Percentiles rank a stretch among this genome's conserved stretches.
Conservation (phyloP, 1,284 basidiomycete species). For the Malassezia cuniculi region DNA sequence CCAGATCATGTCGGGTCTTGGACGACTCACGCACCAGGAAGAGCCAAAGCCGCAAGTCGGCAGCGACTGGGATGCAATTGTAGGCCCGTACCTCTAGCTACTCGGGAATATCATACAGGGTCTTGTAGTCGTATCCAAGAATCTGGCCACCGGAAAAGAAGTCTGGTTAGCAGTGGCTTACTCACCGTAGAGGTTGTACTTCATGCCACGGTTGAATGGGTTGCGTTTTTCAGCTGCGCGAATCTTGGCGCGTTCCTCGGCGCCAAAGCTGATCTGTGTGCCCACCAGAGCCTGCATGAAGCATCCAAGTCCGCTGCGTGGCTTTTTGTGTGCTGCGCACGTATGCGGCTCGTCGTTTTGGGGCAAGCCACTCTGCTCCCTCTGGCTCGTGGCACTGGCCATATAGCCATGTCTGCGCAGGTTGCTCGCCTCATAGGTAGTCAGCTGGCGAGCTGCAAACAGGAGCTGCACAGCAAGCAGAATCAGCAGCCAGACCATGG, state of each 20-base stretch:
- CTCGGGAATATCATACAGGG: conserved; percentile 63
- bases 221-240: conserved; percentile 48
- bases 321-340: too few relatives aligned
- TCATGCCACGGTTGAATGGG: conserved; percentile 76
- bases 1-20: conserved; percentile 5
- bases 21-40: background rate
- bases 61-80: background rate
- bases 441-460: conserved; percentile 88
- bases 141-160: conserved; percentile 81
- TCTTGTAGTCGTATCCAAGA: conserved; percentile 75
- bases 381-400: too few relatives aligned
- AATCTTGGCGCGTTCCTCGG: too few relatives aligned
- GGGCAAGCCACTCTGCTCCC: too few relatives aligned
- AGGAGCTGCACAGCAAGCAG: conserved; percentile 73
- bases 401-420: conserved; percentile 89
- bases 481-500: conserved; percentile 81
- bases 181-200: conserved; percentile 58
- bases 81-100: background rate
- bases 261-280: conserved; percentile 9
- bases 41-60: background rate
- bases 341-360: too few relatives aligned
- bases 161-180: conserved; percentile 51
- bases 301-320: conserved; percentile 57
- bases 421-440: conserved; percentile 88
- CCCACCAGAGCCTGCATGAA: conserved; percentile 48